phyloP scores from a whole-genome alignment of 2,329 filamentous ascomycete genomes.

The Mycosphaerelloides madeirae region DNA sequence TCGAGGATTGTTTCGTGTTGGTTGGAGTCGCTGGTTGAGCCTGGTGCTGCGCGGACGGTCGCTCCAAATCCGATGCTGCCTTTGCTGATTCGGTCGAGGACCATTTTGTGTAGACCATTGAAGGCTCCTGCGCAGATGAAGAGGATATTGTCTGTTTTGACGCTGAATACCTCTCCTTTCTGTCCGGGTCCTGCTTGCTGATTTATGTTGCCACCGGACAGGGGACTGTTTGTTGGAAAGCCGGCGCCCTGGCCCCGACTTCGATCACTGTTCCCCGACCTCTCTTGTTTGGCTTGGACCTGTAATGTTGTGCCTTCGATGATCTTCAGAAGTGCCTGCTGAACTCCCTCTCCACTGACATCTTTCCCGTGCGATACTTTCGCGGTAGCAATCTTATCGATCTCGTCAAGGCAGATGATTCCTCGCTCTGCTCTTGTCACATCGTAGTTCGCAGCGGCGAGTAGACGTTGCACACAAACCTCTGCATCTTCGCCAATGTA shows the following conservation, averaged over 20 bases:
- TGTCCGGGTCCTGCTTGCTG: conserved; percentile 24
- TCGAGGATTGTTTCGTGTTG: conserved; percentile 55
- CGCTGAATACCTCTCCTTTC: conserved; percentile 61
- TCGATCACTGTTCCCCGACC: conserved; percentile 36
- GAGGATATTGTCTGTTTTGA: conserved; percentile 92
- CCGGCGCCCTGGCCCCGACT: conserved; percentile 18
- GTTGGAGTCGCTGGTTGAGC: conserved; percentile 30
- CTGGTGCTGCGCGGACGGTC: conserved; percentile 56
- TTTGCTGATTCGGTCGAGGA: conserved; percentile 81
- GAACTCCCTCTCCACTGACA: conserved; percentile 92
- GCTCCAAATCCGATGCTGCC: conserved; percentile 89
- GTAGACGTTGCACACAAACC: conserved; percentile 81
- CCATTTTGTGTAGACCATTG: conserved; percentile 80
- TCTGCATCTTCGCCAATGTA: conserved; percentile 99
- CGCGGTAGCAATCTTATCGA: conserved; percentile 91
- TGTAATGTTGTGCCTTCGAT: conserved; percentile 94
- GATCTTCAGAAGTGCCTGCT: conserved; percentile 91
- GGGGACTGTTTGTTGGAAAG: conserved; percentile 34
- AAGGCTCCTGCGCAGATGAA: conserved; percentile 98
- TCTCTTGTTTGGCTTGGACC: conserved; percentile 78
- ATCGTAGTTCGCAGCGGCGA: conserved; percentile 88
- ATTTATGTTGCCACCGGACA: conserved; percentile 32
- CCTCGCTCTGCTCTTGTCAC: conserved; percentile 79
- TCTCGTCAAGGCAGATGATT: conserved; percentile 93
- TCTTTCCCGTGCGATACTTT: conserved; percentile 87